Evolutionary conservation across 73 alveolate genomes (phyloP), one percentile per base, ranked within the genome.

Genomic region (Blepharisma stoltei): DNA sequence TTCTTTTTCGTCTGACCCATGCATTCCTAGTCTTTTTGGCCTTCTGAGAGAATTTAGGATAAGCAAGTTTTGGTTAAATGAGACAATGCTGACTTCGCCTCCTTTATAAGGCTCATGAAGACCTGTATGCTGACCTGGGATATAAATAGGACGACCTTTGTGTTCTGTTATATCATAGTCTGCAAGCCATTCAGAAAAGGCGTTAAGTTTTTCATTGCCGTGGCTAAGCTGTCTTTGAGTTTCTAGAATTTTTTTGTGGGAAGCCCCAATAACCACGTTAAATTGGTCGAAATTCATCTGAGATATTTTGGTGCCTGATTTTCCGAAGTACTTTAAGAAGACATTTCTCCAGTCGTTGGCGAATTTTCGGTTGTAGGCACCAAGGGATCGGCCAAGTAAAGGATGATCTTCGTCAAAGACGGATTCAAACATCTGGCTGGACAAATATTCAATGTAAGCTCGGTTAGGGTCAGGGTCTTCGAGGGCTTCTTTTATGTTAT

Each of bases 1-100:
- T 8, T 90, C 91, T 81, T 96, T 96, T 88, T 96, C 99, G 92
- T 96, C 94, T 38, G 95, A 83, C 27, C 99, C 99, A 83, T 95
- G 91, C 4, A 96, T 87, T 53, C 93, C 94, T 14, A 96, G 77
- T 81, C 97, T 84, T 84, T 96, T 96, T 9, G 99, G 99, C 45
- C 92, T 91, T 76, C 99, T 83, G 20, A 95, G 91, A n/a, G 99
- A 96, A 7, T 96, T 88, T 8, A 96, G 88, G 0, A 88, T 90
- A 41, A 95, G 88, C 77, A 96, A 54, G 67, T 89, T 88, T 67
- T 94, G 93, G 78, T 91, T 93, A 80, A 95, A 90, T 37, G 97
- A 82, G 23, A 95, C 94, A 54, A 96, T 91, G 76, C 94, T 90
- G 7, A 95, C 93, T 67, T 84, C 89, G 21, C 87, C 89, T 67